These are phyloP conservation scores for Zygoascus flipseniorum DNA, from an alignment of 805 yeast genomes.

Conservation along the genomic window DNA sequence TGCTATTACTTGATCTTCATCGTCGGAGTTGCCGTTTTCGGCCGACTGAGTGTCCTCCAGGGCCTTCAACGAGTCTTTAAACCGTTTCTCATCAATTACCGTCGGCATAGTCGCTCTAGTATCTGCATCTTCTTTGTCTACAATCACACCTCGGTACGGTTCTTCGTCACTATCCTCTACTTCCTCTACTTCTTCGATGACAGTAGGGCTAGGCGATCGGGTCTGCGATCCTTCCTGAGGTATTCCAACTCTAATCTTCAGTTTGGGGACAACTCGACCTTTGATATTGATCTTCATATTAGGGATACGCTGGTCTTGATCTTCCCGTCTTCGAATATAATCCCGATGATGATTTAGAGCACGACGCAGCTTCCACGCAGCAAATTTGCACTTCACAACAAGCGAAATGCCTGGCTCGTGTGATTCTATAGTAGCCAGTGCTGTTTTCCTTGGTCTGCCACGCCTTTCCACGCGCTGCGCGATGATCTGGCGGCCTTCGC, in stretches of 20 bases:
- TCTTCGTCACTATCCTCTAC: slow-evolving; percentile 31
- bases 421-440: background rate
- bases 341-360: background rate
- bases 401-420: background rate
- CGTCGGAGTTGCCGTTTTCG: slow-evolving; percentile 6
- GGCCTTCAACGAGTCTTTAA: slow-evolving; percentile 28
- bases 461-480: slow-evolving; percentile 1
- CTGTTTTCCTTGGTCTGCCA: slow-evolving; percentile 3
- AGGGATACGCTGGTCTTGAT: background rate
- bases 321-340: background rate
- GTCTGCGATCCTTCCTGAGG: background rate
- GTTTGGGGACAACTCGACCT: background rate
- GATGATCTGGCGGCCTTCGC: background rate
- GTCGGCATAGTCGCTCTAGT: slow-evolving; percentile 58
- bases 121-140: slow-evolving; percentile 45
- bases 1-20: slow-evolving; percentile 15
- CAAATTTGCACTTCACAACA: background rate
- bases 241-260: background rate
- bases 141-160: slow-evolving; percentile 61
- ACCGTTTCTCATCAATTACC: slow-evolving; percentile 39
- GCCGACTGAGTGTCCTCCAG: slow-evolving; percentile 2
- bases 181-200: slow-evolving; percentile 8
- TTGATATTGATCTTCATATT: background rate
- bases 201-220: background rate
- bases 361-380: slow-evolving; percentile 2